Percentiles rank a stretch among this genome's conserved stretches.
Evolutionary conservation across 1,139 yeast genomes (phyloP).

Genomic region (Fermentozyma sake): DNA sequence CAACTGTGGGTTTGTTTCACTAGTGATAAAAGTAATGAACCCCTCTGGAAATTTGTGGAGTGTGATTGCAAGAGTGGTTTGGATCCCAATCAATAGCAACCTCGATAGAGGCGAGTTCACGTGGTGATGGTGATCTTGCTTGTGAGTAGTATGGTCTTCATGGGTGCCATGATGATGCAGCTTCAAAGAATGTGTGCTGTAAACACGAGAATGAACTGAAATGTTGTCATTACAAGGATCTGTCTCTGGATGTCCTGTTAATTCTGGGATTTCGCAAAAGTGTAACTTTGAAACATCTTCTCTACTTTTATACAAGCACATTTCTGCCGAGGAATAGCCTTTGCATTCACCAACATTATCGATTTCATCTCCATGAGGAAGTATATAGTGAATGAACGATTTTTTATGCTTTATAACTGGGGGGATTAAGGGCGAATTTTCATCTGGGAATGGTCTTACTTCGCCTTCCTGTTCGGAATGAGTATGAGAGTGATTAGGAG

Average conservation of each 20-base stretch:
- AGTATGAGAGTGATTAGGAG: slow-evolving; percentile 5
- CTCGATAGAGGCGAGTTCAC: slow-evolving; percentile 73
- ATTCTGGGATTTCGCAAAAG: slow-evolving; percentile 36
- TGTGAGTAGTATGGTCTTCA: slow-evolving; percentile 14
- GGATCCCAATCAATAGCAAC: slow-evolving; percentile 78
- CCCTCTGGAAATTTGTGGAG: slow-evolving; percentile 96
- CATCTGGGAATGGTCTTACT: slow-evolving; percentile 6
- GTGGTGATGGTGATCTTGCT: slow-evolving; percentile 68
- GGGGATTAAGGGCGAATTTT: slow-evolving; percentile 9
- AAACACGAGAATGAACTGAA: background rate
- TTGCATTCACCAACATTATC: slow-evolving; percentile 44
- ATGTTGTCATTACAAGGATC: slow-evolving; percentile 1
- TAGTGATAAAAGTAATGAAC: slow-evolving; percentile 76
- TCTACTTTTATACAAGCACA: slow-evolving; percentile 13
- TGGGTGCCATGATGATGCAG: slow-evolving; percentile 8
- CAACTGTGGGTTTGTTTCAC: slow-evolving; percentile 65
- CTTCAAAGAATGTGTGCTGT: background rate
- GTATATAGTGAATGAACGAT: slow-evolving; percentile 25
- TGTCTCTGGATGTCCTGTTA: slow-evolving; percentile 5
- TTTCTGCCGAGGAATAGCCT: slow-evolving; percentile 49
- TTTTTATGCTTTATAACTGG: slow-evolving; percentile 12
- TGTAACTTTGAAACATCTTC: slow-evolving; percentile 18
- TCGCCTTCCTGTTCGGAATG: slow-evolving; percentile 10
- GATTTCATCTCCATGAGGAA: slow-evolving; percentile 16
- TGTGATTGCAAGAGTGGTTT: slow-evolving; percentile 83